Evolutionary conservation across 2,329 filamentous ascomycete genomes (phyloP).

Genomic region (Fusarium kyushuense): DNA sequence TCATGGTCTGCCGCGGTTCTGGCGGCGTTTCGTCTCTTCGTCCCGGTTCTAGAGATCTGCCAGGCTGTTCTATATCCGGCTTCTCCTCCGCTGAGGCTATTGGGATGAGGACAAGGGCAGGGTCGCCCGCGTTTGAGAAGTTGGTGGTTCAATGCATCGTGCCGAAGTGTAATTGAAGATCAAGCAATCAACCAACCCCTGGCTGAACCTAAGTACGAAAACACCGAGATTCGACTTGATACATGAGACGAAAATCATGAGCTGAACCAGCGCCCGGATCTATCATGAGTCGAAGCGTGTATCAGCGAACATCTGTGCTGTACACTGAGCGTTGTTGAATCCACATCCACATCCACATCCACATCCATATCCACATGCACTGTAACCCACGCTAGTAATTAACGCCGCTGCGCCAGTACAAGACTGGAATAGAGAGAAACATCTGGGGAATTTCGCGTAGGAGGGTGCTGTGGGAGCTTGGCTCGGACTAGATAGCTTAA

Average conservation of each 20-base stretch:
- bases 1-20: constrained; percentile 39
- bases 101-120: constrained; percentile 20
- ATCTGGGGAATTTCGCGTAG: constrained; percentile 31
- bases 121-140: constrained; percentile 38
- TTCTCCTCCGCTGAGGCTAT: constrained; percentile 19
- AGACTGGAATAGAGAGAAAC: constrained; percentile 27
- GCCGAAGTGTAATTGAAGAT: constrained; percentile 15
- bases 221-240: constrained; percentile 32
- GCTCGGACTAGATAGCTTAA: constrained; percentile 1
- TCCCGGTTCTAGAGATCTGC: constrained; percentile 31
- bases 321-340: not conserved
- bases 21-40: constrained; percentile 41
- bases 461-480: not conserved
- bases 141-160: constrained; percentile 31
- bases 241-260: constrained; percentile 46
- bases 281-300: constrained; percentile 45
- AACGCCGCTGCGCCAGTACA: constrained; percentile 23
- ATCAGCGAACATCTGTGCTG: constrained; percentile 39
- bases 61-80: constrained; percentile 40
- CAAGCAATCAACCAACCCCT: constrained; percentile 24
- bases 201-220: constrained; percentile 3
- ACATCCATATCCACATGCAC: not conserved
- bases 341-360: not conserved
- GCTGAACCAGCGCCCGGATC: constrained; percentile 43
- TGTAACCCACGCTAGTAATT: constrained; percentile 18